Evolutionary conservation across 1,139 yeast genomes (phyloP).

Genomic region (Suhomyces chickasaworum): DNA sequence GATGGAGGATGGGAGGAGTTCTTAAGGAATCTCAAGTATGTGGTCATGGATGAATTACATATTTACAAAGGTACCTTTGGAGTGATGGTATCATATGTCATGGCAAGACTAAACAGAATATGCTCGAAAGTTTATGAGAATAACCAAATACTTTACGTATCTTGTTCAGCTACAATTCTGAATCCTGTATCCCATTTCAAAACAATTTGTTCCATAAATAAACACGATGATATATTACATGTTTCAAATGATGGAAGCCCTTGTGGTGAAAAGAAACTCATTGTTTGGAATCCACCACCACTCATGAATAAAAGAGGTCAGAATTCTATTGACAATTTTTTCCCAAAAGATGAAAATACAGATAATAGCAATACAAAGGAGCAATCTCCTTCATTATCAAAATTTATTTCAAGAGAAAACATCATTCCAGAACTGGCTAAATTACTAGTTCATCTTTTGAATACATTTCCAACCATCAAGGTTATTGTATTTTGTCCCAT

Average conservation of each 20-base stretch:
- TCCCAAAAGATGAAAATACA: background rate
- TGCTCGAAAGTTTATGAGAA: slow-evolving; percentile 30
- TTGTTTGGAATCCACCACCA: slow-evolving; percentile 84
- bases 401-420: slow-evolving; percentile 56
- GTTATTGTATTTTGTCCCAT: slow-evolving; percentile 90
- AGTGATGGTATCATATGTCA: slow-evolving; percentile 80
- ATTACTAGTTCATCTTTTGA: slow-evolving; percentile 61
- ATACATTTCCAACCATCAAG: slow-evolving; percentile 55
- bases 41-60: slow-evolving; percentile 90
- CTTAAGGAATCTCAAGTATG: slow-evolving; percentile 60
- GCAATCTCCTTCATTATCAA: slow-evolving; percentile 10
- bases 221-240: slow-evolving; percentile 47
- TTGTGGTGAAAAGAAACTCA: slow-evolving; percentile 67
- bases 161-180: slow-evolving; percentile 91
- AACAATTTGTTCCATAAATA: slow-evolving; percentile 65
- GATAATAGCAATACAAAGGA: background rate
- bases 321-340: background rate
- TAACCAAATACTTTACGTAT: slow-evolving; percentile 57
- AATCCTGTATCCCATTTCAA: slow-evolving; percentile 73
- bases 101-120: slow-evolving; percentile 72
- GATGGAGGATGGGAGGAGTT: slow-evolving; percentile 65
- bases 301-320: slow-evolving; percentile 57
- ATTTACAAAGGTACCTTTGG: slow-evolving; percentile 91
- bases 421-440: slow-evolving; percentile 77
- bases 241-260: slow-evolving; percentile 86